Conservation (phyloP, 139 green algal species). For the Chlamydomonas sp. region DNA sequence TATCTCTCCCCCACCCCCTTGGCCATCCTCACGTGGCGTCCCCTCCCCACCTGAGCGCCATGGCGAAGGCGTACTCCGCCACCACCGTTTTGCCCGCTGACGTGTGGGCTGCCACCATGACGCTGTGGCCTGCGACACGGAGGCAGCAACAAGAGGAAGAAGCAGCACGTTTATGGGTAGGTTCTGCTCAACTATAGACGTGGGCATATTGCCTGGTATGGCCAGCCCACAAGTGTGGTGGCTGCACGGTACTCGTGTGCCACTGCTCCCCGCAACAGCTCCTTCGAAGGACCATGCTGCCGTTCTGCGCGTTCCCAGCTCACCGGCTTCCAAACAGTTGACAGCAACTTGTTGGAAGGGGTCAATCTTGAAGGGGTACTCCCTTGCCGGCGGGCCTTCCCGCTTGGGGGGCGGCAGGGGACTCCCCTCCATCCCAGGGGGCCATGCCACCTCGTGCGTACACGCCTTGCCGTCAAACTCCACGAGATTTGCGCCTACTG, state of each 20-base stretch:
- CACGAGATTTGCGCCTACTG: constrained; percentile 54
- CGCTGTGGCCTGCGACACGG: constrained; percentile 72
- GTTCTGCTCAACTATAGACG: neutral
- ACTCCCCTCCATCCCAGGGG: constrained; percentile 57
- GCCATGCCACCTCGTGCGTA: constrained; percentile 87
- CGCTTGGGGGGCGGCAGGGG: constrained; percentile 53
- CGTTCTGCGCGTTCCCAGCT: neutral
- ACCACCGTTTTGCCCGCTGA: constrained; percentile 95
- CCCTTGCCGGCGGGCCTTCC: constrained; percentile 62
- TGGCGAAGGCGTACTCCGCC: constrained; percentile 94
- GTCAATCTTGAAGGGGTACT: constrained; percentile 92
- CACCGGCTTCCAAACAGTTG: constrained; percentile 84
- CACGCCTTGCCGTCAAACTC: constrained; percentile 80
- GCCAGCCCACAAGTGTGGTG: neutral
- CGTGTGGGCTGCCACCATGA: constrained; percentile 94
- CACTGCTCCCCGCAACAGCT: neutral
- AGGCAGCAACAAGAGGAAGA: neutral
- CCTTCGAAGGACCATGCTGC: neutral
- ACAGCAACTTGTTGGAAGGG: constrained; percentile 87
- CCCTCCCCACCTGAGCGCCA: constrained; percentile 65
- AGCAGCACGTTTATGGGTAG: neutral
- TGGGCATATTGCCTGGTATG: neutral
- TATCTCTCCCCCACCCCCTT: neutral
- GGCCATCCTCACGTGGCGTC: neutral
- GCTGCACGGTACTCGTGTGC: neutral